Percentiles rank a stretch among this genome's conserved stretches.
Conservation (phyloP, 306 rosid genomes). For the Chamaecrista fasciculata region DNA sequence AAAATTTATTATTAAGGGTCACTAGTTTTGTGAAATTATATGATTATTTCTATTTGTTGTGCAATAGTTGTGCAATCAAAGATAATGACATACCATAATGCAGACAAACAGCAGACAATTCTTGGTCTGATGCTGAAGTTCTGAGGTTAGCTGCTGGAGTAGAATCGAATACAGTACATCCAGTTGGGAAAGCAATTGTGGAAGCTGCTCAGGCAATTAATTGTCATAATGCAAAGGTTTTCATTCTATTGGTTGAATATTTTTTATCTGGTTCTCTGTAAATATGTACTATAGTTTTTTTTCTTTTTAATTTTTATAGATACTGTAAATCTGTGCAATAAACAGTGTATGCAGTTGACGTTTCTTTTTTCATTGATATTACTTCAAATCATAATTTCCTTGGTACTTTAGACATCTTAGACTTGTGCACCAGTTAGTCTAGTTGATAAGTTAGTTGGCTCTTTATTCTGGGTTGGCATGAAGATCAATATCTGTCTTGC, state of each 20-base stretch:
- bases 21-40: constrained; percentile 1
- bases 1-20: neutral
- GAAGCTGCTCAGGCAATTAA: constrained; percentile 72
- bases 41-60: constrained; percentile 9
- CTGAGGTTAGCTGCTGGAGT: constrained; percentile 87
- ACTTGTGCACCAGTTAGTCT: neutral
- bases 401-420: neutral
- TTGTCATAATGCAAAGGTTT: constrained; percentile 62
- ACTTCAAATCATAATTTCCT: neutral
- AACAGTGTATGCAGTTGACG: neutral
- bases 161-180: constrained; percentile 89
- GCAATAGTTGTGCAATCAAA: constrained; percentile 26
- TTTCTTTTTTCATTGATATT: neutral
- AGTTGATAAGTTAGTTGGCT: neutral
- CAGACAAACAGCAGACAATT: constrained; percentile 46
- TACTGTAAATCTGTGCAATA: neutral
- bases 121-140: constrained; percentile 72
- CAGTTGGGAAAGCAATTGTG: constrained; percentile 91
- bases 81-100: constrained; percentile 26
- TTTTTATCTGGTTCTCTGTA: constrained; percentile 25
- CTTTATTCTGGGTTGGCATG: neutral
- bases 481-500: constrained; percentile 10
- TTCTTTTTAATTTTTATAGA: too few species aligned
- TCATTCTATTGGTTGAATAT: constrained; percentile 23
- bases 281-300: neutral